These are phyloP conservation scores for Echinochloa phyllopogon DNA, from an alignment of 176 grass and related monocot species.

Conservation along the genomic window DNA sequence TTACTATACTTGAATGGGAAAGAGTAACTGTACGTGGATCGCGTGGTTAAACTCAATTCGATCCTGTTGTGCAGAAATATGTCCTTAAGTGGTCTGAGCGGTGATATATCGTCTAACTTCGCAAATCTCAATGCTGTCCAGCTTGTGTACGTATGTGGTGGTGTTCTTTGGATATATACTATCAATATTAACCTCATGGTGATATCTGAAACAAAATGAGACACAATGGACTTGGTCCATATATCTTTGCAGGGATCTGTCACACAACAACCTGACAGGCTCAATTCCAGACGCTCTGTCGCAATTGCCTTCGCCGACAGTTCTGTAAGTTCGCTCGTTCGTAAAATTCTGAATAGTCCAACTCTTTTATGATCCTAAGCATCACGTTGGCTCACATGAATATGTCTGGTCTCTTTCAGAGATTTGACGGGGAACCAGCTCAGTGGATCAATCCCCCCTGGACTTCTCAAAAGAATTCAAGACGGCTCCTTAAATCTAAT, in stretches of 20 bases:
- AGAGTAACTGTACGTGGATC: background rate
- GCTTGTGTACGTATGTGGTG: constrained; percentile 45
- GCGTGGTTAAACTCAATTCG: no score
- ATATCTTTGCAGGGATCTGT: constrained; percentile 55
- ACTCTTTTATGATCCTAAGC: background rate
- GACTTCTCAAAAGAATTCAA: constrained; percentile 44
- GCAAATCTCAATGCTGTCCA: constrained; percentile 53
- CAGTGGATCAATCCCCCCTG: constrained; percentile 51
- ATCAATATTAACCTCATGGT: background rate
- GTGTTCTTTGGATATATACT: background rate
- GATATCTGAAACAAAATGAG: background rate
- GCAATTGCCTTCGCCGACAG: constrained; percentile 34
- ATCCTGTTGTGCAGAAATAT: constrained; percentile 52
- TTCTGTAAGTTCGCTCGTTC: constrained; percentile 46
- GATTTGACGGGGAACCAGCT: constrained; percentile 61
- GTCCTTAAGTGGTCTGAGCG: constrained; percentile 47
- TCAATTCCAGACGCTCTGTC: constrained; percentile 53
- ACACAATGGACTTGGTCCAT: background rate
- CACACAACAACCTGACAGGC: constrained; percentile 60
- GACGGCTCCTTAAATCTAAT: constrained; percentile 48
- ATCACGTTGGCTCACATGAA: background rate
- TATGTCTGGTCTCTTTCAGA: constrained; percentile 16
- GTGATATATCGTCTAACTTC: constrained; percentile 51
- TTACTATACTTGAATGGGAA: background rate
- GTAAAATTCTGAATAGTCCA: background rate